A percentile compares a stretch with the other conserved stretches of the same genome.
These are phyloP conservation scores for Podila clonocystis DNA, from an alignment of 192 early-diverging fungal genomes.

Conservation along the genomic window DNA sequence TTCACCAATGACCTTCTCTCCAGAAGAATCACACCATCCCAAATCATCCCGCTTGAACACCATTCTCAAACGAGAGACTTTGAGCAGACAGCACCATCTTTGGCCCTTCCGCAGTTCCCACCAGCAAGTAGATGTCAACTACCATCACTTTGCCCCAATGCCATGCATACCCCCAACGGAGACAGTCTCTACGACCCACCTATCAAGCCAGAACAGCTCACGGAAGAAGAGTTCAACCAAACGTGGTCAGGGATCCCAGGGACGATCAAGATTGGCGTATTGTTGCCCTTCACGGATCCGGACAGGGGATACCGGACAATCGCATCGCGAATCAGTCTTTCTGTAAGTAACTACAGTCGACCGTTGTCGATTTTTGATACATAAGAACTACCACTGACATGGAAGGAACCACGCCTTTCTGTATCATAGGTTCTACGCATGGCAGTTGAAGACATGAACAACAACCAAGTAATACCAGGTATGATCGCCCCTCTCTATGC, in stretches of 20 bases:
- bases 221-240: slow-evolving; percentile 25
- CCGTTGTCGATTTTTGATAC: neutral
- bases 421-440: slow-evolving; percentile 28
- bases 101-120: neutral
- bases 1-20: too few relatives aligned
- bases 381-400: neutral
- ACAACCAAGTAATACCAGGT: slow-evolving; percentile 35
- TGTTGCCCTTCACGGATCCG: slow-evolving; percentile 22
- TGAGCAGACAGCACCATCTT: too few relatives aligned
- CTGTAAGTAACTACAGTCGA: neutral
- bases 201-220: slow-evolving; percentile 13
- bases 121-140: neutral
- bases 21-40: too few relatives aligned
- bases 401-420: neutral
- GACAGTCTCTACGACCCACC: slow-evolving; percentile 23
- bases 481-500: neutral
- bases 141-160: neutral
- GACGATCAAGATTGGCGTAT: slow-evolving; percentile 33
- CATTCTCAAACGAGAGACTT: too few relatives aligned
- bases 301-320: neutral
- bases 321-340: slow-evolving; percentile 22
- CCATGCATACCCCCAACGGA: neutral
- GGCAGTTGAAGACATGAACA: slow-evolving; percentile 35
- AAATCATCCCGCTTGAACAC: too few relatives aligned
- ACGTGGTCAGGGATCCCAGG: slow-evolving; percentile 16